These are phyloP conservation scores for Diutina mesorugosa DNA, from an alignment of 1,139 yeast genomes.

Conservation along the genomic window DNA sequence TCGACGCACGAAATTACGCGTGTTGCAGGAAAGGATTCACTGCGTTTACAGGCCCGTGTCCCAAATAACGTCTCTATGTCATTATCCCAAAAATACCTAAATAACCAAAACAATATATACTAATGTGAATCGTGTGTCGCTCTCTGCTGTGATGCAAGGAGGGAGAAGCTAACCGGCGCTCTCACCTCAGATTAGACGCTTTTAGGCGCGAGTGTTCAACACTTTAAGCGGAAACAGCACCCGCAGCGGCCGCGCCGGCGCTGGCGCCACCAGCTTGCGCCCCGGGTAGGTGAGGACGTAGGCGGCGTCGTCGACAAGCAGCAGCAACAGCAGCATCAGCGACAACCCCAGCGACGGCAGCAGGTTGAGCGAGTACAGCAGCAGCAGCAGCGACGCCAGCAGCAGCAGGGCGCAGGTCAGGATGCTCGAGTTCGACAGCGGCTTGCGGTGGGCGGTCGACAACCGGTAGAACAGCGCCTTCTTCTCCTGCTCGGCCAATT, in stretches of 20 bases:
- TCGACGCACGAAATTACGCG: neutral
- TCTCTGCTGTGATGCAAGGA: too few relatives aligned
- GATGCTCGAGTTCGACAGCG: neutral
- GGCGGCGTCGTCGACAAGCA: neutral
- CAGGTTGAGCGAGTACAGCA: neutral
- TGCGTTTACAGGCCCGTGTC: too few relatives aligned
- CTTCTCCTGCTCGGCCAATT: neutral
- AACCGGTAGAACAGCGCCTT: slow-evolving; percentile 2
- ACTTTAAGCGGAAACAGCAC: neutral
- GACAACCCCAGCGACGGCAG: neutral
- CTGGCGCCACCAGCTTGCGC: neutral
- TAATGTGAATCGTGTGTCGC: neutral
- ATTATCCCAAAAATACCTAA: neutral
- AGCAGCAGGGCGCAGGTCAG: neutral
- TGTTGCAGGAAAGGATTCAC: neutral
- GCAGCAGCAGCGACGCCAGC: neutral
- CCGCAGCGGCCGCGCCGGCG: neutral
- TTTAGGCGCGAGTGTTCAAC: neutral
- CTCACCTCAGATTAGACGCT: neutral
- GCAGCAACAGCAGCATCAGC: slow-evolving; percentile 1
- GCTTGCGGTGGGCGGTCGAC: neutral
- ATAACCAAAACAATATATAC: neutral
- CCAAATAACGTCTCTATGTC: neutral
- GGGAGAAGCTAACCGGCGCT: too few relatives aligned
- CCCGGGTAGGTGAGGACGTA: neutral